Base-by-base conservation (phyloP, 169 alveolate species). In the Cryptosporidium meleagridis region DNA sequence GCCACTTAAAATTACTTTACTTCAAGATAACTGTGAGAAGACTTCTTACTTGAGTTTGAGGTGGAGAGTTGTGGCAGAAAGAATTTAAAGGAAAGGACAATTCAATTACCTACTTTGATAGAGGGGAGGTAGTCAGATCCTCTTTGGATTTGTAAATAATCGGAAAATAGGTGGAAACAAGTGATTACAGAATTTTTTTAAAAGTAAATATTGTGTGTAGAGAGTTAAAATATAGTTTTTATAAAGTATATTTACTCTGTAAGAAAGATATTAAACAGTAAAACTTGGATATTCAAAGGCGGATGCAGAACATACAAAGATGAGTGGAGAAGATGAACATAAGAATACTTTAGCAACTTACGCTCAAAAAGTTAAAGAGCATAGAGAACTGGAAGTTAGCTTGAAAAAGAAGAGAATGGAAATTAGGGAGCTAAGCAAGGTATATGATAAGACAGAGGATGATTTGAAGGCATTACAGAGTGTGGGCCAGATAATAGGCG, bases 401-500 rank as follows among this genome's bases (percentile, higher is more conserved):
- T 29, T 80, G 41, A 80, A 92, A 92, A 85, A 89, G 84, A 89
- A 85, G 86, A 86, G 92, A 89, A 65, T 91, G 91, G 97, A 95
- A 39, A 95, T 95, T 85, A 94, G 93, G 85, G 95, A 92, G 69
- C 87, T 93, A 67, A 92, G 93, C 84, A 93, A 91, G 69, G 94
- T 94, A 44, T 97, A 93, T 91, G 98, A 97, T 75, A 97, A 97
- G 89, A 96, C 99, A 10, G 99, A 98, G 91, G 99, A 98, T 59
- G 97, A 97, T 70, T 91, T 98, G 69, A 97, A 97, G 93, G 99
- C 99, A 52, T 93, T 98, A 51, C 99, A 98, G 91, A 96, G 98
- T 86, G 98, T 98, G 53, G 99, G 99, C 14, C 98, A 98, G 93
- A 95, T 98, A 45, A 97, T 98, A 62, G 99, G 99, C 69, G 99